Evolutionary conservation across 2,329 filamentous ascomycete genomes (phyloP).

Genomic region (Colletotrichum zoysiae): DNA sequence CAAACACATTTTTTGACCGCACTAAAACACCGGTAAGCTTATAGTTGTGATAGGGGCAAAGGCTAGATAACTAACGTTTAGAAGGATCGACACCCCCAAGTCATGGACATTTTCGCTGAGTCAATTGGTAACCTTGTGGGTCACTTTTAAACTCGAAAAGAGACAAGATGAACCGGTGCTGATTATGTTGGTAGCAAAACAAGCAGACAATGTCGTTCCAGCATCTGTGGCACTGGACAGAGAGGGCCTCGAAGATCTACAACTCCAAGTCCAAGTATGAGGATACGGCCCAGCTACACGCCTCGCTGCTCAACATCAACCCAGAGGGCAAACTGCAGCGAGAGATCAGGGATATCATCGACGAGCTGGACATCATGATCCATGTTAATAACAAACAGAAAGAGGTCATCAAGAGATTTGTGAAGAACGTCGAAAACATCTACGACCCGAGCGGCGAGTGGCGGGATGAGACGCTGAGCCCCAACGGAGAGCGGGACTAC

Average conservation of each 20-base stretch:
- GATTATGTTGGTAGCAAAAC: constrained; percentile 46
- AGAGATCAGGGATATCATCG: constrained; percentile 61
- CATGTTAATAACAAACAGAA: constrained; percentile 54
- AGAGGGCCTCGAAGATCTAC: constrained; percentile 44
- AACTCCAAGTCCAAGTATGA: constrained; percentile 36
- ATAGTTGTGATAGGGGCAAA: not conserved
- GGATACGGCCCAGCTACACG: constrained; percentile 46
- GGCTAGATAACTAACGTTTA: no score
- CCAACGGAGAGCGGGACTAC: not conserved
- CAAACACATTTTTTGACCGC: constrained; percentile 56
- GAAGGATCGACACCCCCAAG: constrained; percentile 50
- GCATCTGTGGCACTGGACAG: constrained; percentile 49
- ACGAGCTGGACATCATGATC: constrained; percentile 62
- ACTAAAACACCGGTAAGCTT: constrained; percentile 45
- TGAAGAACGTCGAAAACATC: constrained; percentile 42
- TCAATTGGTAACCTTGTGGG: constrained; percentile 58
- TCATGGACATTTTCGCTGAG: constrained; percentile 57
- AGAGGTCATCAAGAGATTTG: constrained; percentile 49
- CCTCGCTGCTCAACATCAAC: constrained; percentile 55
- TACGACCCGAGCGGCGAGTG: not conserved
- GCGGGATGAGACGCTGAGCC: constrained; percentile 4
- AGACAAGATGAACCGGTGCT: not conserved
- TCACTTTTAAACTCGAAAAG: not conserved
- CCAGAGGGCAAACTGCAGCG: constrained; percentile 57
- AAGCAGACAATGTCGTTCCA: constrained; percentile 56